Evolutionary conservation across 108 stramenopile genomes (phyloP), one percentile per base, ranked within the genome.

Genomic region (Conticribra guillardii): DNA sequence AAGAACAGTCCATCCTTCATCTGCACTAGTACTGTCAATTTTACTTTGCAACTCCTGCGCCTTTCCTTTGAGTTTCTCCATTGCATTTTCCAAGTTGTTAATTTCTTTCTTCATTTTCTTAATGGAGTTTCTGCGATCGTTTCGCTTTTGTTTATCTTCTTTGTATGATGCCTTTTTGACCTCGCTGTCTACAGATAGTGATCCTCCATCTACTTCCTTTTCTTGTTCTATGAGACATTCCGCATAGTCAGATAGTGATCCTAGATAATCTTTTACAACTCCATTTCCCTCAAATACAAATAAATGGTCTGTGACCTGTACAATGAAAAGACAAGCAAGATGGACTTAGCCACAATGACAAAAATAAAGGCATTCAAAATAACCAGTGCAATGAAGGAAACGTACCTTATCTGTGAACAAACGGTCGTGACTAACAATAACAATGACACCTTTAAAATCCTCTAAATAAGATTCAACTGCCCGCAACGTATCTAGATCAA

Each of bases 381-480:
- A n/a, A n/a, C n/a, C n/a, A n/a, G n/a, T n/a, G n/a, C n/a, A n/a
- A n/a, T n/a, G n/a, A n/a, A n/a, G 27, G 19, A 59, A 15, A 34
- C 59, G 27, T 34, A 71, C 71, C 69, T 92, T 90, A 70, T 98
- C 98, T 29, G 96, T 84, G 70, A 98, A 98, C 58, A 79, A 89
- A 22, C 96, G 83, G 67, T 98, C 98, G 75, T 98, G 98, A 71
- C 83, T 85, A 11, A 98, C 93, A 47, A 93, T 76, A n/a, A 98
- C 63, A n/a, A 96, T 72, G 44, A 95, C 95, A 4, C 98, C 98
- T 57, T 87, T 67, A 76, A 82, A 98, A 15, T 84, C 90, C 4
- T 86, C 82, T 54, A 98, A 71, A 52, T 92, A 97, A 8, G 51
- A 64, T 65, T 95, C 93, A n/a, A 95, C 61, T 1, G 90, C 89